Evolutionary conservation across 768 basidiomycete genomes (phyloP).

Genomic region (Omphalotus guepiniiformis): DNA sequence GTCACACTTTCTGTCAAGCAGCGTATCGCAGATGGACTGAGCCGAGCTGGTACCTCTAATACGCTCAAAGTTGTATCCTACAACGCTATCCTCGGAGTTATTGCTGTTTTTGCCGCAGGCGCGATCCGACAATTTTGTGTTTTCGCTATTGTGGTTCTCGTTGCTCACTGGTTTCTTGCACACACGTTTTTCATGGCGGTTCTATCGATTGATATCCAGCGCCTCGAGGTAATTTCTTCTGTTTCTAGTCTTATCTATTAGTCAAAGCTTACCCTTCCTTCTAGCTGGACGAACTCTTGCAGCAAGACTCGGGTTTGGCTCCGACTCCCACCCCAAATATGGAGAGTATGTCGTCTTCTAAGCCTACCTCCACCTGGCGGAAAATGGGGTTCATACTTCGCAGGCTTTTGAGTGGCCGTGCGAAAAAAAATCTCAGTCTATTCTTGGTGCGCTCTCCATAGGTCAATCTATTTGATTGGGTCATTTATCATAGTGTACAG

Average conservation of each 20-base stretch:
- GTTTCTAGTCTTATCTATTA: neutral
- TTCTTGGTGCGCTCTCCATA: conserved; percentile 50
- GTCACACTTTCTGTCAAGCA: conserved; percentile 88
- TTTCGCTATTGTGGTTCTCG: conserved; percentile 90
- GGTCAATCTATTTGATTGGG: conserved; percentile 8
- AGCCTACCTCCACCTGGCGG: conserved; percentile 40
- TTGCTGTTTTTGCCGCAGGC: conserved; percentile 70
- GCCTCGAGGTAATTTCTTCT: conserved; percentile 61
- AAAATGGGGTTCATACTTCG: conserved; percentile 38
- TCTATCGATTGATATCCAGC: conserved; percentile 91
- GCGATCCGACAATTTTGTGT: conserved; percentile 90
- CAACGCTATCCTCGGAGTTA: conserved; percentile 71
- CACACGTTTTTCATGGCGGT: conserved; percentile 96
- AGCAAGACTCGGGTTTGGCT: conserved; percentile 58
- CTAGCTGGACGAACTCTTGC: conserved; percentile 81
- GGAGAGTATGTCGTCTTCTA: conserved; percentile 27
- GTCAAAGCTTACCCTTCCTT: conserved; percentile 9
- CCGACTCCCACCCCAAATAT: conserved; percentile 31
- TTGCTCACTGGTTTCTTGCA: conserved; percentile 96
- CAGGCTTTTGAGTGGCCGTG: conserved; percentile 57
- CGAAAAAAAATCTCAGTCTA: conserved; percentile 76
- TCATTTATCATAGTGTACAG: conserved; percentile 31
- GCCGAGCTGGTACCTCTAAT: conserved; percentile 85
- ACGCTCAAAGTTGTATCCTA: conserved; percentile 90
- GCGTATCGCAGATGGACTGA: conserved; percentile 88